Conservation (phyloP, 2,329 filamentous ascomycete genomes). For the Pseudogymnoascus sp. region DNA sequence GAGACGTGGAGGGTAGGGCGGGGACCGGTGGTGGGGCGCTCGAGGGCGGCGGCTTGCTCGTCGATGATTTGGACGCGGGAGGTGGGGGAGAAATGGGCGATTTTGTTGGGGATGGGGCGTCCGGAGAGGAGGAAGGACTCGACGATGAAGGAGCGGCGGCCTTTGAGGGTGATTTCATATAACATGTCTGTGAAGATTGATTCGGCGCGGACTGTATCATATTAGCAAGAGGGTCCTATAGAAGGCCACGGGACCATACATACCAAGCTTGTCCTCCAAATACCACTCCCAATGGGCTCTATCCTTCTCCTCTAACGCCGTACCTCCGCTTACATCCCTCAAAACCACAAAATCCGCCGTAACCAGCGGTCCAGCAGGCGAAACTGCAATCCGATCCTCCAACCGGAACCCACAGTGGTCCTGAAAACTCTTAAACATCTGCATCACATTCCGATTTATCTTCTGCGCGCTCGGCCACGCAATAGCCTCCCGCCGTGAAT, state of each 20-base stretch:
- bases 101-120: conserved; percentile 38
- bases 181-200: conserved; percentile 60
- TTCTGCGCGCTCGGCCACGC: conserved; percentile 54
- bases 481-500: conserved; percentile 36
- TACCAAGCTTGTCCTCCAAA: conserved; percentile 34
- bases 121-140: conserved; percentile 43
- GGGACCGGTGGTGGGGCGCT: conserved; percentile 14
- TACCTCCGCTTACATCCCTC: conserved; percentile 44
- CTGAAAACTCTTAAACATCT: conserved; percentile 66
- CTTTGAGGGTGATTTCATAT: conserved; percentile 53
- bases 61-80: conserved; percentile 22
- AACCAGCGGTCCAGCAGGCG: conserved; percentile 40
- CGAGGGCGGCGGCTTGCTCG: conserved; percentile 17
- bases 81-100: conserved; percentile 19
- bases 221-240: conserved; percentile 15
- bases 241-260: conserved; percentile 13
- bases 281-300: conserved; percentile 39
- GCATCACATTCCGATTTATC: conserved; percentile 56
- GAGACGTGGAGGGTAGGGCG: conserved; percentile 35
- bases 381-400: conserved; percentile 58
- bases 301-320: conserved; percentile 28
- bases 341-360: conserved; percentile 51
- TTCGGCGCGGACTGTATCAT: conserved; percentile 48
- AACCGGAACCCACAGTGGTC: conserved; percentile 65
- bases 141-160: conserved; percentile 52